Base-by-base conservation (phyloP, 108 stramenopile genomes). In the Asterionellopsis glacialis region DNA sequence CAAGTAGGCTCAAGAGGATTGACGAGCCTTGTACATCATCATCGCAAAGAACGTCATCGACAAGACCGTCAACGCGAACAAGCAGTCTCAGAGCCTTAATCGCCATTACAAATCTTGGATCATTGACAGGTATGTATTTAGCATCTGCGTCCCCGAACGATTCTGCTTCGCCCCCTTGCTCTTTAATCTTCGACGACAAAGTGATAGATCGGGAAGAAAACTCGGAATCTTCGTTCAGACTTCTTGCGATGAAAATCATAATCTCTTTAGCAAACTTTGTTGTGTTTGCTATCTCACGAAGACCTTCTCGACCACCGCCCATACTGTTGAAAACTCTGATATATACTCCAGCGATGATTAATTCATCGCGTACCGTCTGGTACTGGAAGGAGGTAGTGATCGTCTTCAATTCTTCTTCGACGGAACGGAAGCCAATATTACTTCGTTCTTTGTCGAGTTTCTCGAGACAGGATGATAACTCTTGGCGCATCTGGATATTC, bases 401-500 rank as follows among this genome's bases (percentile, higher is more conserved):
- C 11, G 21, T 44, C 23, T 48, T 39, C 9, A 82, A 51, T 38
- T 80, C 83, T 38, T 74, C 70, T 16, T 57, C 66, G 50, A 84
- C 42, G 6, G 67, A 56, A 9, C 41, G 59, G 51, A 58, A 43
- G 11, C 56, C 47, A 11, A 39, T 40, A 33, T 74, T 69, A 11
- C 70, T 59, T 41, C 73, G 52, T n/a, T 57, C 69, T 11, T 55
- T 33, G 62, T 73, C 72, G 45, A 77, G 53, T 23, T 67, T 61
- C 11, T 65, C 51, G 5, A 87, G 12, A 41, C 79, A 80, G 22
- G 23, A 49, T 51, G 55, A 22, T 54, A 93, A 57, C 45, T 93
- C 82, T n/a, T 67, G 55, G 45, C 81, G 68, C 91, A 93, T 93
- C 27, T 47, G 44, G 9, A 65, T 55, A 60, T 88, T 88, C 91